Evolutionary conservation across 2,329 filamentous ascomycete species (phyloP).

Genomic region (Magnaporthales sp.): DNA sequence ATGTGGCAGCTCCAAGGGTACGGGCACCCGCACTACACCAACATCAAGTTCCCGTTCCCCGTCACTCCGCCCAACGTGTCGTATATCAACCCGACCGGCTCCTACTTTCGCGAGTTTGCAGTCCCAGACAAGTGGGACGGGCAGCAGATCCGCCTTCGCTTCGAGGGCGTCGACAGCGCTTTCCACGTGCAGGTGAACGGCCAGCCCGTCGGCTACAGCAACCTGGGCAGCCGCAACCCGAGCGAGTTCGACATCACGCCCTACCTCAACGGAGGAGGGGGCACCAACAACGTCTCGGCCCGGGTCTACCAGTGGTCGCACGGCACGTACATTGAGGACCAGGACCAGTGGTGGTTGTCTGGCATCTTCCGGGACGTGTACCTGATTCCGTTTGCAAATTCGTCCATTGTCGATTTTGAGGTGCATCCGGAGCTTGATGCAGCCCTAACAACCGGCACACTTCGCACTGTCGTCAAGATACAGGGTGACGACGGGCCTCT

Average conservation of each 20-base stretch:
- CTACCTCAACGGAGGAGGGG: slow-evolving; percentile 28
- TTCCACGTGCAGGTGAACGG: slow-evolving; percentile 68
- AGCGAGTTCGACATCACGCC: slow-evolving; percentile 63
- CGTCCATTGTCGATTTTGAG: slow-evolving; percentile 48
- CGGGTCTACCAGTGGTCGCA: slow-evolving; percentile 66
- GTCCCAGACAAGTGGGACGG: slow-evolving; percentile 36
- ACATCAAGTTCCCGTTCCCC: slow-evolving; percentile 52
- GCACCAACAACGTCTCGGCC: slow-evolving; percentile 52
- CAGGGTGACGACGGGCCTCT: not conserved
- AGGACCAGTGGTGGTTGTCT: slow-evolving; percentile 53
- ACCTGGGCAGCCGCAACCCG: slow-evolving; percentile 63
- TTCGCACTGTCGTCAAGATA: not conserved
- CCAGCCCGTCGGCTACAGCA: slow-evolving; percentile 53
- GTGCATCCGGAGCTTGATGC: slow-evolving; percentile 42
- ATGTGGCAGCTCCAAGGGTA: slow-evolving; percentile 63
- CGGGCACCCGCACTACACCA: slow-evolving; percentile 53
- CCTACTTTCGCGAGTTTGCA: slow-evolving; percentile 50
- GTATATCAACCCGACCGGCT: slow-evolving; percentile 55
- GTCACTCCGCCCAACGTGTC: slow-evolving; percentile 47
- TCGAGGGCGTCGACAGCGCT: slow-evolving; percentile 66
- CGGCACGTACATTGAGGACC: slow-evolving; percentile 64
- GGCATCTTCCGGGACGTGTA: slow-evolving; percentile 54
- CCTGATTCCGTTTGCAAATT: slow-evolving; percentile 45
- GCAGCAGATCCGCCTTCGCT: slow-evolving; percentile 55
- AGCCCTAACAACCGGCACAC: slow-evolving; percentile 1